Evolutionary conservation across 257 asterid genomes (phyloP).

Genomic region (Solanum tacnaense): DNA sequence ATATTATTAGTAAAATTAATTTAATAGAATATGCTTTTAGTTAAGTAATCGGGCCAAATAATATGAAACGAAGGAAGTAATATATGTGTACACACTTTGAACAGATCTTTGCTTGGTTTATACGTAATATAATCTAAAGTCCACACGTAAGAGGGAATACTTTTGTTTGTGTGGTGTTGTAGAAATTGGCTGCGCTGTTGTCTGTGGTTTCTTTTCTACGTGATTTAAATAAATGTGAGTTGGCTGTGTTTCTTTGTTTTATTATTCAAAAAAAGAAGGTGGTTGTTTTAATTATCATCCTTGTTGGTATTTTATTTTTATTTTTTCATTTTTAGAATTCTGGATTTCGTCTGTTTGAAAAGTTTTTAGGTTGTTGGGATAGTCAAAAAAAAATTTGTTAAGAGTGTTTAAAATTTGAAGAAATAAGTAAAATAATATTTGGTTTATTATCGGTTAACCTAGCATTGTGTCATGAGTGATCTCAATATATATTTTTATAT

Average conservation of each 20-base stretch:
- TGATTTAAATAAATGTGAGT: neutral
- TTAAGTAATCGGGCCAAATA: no score
- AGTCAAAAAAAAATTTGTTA: neutral
- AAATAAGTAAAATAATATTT: no score
- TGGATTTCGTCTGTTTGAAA: neutral
- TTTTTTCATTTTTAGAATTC: neutral
- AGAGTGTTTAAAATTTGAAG: neutral
- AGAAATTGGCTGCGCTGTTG: neutral
- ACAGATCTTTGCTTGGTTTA: neutral
- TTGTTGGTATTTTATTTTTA: neutral
- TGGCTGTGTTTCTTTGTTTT: neutral
- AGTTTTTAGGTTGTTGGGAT: neutral
- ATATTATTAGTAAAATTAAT: no score
- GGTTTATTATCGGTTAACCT: neutral
- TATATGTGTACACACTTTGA: neutral
- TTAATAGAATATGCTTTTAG: no score
- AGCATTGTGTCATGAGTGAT: neutral
- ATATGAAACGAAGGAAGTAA: neutral
- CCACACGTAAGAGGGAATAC: neutral
- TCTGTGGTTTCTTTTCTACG: neutral
- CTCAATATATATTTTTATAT: neutral
- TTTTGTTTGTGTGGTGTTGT: neutral
- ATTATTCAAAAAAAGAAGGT: neutral
- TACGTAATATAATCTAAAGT: neutral
- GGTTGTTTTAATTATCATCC: neutral